Base-by-base conservation (phyloP, 2,329 filamentous ascomycete species). In the Purpureocillium lavendulum region DNA sequence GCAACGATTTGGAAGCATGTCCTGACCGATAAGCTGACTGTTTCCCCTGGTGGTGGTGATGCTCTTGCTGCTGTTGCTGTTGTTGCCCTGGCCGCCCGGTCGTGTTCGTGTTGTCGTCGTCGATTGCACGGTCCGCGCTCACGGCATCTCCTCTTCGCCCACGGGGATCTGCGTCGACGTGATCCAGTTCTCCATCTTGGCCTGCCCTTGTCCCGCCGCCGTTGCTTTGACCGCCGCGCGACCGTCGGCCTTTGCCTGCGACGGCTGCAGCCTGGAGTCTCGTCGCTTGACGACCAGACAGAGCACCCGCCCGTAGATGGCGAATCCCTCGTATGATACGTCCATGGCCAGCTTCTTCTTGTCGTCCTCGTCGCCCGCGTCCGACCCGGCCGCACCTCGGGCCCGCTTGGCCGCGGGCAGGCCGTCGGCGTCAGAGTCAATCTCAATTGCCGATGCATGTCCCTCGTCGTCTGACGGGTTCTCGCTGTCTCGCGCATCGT, bases 281-380 rank as follows among this genome's bases (percentile, higher is more conserved):
- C 83, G 80, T 57, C 83, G 85, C 60, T 80, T 82, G 54, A 98
- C 82, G 8, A 98, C 84, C 42, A 98, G 71, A 61, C 89, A 97
- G 18, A 98, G 69, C 35, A 95, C 87, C 50, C 87, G 84, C 10
- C 92, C 88, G 64, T 95, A 94, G 55, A 98, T 96, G 52, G 84
- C 86, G 64, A 97, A 97, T 8, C 92, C 90, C 54, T 97, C 88
- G 62, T 97, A 98, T 12, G 80, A 82, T 18, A 90, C 92, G 45
- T 84, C 82, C 67, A 96, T 77, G 15, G 75, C 77, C 51, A 94
- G 66, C 60, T 96, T 97, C 69, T 98, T 96, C 65, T 96, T 94
- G 54, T 94, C 84, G 41, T 84, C 80, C 9, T 59, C 58, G 14
- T 57, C 57, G 21, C 39, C 41, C 14, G 56, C 62, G 17, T 54